phyloP scores from a whole-genome alignment of 768 basidiomycete species.

The Cantharellus anzutake region DNA sequence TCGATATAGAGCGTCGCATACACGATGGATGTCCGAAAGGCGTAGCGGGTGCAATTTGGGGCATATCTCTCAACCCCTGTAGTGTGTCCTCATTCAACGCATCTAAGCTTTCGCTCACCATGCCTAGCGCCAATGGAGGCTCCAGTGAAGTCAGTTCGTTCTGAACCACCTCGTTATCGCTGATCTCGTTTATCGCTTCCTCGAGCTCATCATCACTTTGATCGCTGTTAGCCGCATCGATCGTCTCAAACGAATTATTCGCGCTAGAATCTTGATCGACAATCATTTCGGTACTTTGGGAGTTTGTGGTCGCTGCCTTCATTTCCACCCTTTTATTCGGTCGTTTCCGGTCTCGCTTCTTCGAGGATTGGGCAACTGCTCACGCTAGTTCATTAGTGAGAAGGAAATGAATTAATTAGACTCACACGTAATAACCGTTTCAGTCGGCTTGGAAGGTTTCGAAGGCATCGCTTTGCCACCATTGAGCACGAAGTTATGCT shows the following conservation, averaged over 20 bases:
- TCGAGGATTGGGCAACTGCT: too few relatives aligned
- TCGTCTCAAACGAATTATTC: too few relatives aligned
- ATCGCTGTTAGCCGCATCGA: too few relatives aligned
- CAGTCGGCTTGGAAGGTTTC: not conserved
- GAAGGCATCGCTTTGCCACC: constrained; percentile 3
- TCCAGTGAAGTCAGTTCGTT: too few relatives aligned
- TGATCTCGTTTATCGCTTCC: not conserved
- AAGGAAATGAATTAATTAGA: not conserved
- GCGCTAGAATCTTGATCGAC: not conserved
- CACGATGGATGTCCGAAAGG: not conserved
- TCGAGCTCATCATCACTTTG: too few relatives aligned
- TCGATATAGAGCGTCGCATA: not conserved
- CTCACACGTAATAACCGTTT: not conserved
- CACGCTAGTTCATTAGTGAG: not conserved
- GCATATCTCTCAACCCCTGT: not conserved
- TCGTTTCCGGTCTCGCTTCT: too few relatives aligned
- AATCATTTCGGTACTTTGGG: not conserved
- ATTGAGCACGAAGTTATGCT: constrained; percentile 9
- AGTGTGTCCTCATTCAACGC: not conserved
- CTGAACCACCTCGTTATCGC: not conserved
- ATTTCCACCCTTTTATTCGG: not conserved
- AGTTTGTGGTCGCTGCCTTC: not conserved
- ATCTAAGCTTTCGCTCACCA: not conserved
- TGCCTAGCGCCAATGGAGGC: not conserved
- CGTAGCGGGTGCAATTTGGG: not conserved